These are phyloP conservation scores for Paramecium sonneborni DNA, from an alignment of 73 alveolate species.

Conservation along the genomic window DNA sequence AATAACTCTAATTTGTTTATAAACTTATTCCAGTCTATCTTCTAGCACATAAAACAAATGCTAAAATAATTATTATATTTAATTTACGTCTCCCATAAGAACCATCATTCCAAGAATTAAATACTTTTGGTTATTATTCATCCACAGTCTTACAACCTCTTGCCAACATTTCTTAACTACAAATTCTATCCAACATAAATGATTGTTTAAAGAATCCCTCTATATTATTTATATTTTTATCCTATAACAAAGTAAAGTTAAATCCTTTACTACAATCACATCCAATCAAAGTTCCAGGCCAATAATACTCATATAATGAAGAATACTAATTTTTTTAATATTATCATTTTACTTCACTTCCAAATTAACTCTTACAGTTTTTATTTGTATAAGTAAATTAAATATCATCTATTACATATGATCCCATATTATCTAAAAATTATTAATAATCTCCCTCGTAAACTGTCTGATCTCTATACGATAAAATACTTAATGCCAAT, in stretches of 20 bases:
- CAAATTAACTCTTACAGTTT: background rate
- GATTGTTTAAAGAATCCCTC: background rate
- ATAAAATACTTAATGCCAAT: background rate
- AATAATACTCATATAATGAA: background rate
- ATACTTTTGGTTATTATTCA: background rate
- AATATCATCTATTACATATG: constrained; percentile 19
- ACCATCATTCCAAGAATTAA: constrained; percentile 27
- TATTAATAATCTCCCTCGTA: background rate
- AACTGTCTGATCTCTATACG: background rate
- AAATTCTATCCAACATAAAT: background rate
- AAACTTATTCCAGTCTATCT: background rate
- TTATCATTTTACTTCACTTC: background rate
- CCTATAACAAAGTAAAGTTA: background rate
- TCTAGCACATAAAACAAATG: constrained; percentile 25
- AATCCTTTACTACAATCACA: constrained; percentile 22
- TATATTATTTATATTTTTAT: background rate
- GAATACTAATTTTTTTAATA: background rate
- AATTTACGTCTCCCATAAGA: constrained; percentile 38
- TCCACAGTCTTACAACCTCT: background rate
- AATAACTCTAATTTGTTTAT: background rate
- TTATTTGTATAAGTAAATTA: constrained; percentile 24
- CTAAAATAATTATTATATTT: background rate
- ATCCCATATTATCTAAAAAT: background rate
- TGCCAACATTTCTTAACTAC: background rate
- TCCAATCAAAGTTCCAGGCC: constrained; percentile 47